Conservation (phyloP, 1,139 yeast species). For the Geotrichum cucujoidarum region DNA sequence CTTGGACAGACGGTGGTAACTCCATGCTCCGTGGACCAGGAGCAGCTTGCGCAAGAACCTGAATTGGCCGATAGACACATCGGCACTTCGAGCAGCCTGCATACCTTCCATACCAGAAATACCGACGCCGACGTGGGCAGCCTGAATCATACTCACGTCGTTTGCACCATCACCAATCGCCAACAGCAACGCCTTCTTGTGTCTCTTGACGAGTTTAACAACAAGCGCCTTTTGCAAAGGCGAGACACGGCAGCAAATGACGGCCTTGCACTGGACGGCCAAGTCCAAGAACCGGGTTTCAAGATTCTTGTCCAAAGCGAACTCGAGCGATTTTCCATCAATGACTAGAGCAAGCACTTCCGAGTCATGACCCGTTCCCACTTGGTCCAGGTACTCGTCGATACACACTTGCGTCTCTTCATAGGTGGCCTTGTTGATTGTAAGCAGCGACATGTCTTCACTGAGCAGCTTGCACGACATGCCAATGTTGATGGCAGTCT, state of each 20-base stretch:
- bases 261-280: conserved; percentile 88
- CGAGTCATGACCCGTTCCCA: conserved; percentile 60
- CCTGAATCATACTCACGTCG: conserved; percentile 98
- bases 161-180: conserved; percentile 99
- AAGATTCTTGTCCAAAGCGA: conserved; percentile 74
- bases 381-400: conserved; percentile 68
- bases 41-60: conserved; percentile 73
- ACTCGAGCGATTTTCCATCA: conserved; percentile 87
- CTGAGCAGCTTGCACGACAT: conserved; percentile 92
- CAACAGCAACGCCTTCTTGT: conserved; percentile 65
- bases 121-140: conserved; percentile 98
- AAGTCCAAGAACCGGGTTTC: conserved; percentile 75
- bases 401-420: conserved; percentile 70
- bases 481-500: conserved; percentile 98
- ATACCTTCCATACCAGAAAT: conserved; percentile 98
- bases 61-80: conserved; percentile 95
- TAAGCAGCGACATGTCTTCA: conserved; percentile 91
- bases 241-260: conserved; percentile 94
- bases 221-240: conserved; percentile 96
- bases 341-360: conserved; percentile 85
- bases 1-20: conserved; percentile 86
- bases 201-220: conserved; percentile 80
- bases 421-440: conserved; percentile 79
- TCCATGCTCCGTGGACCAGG: conserved; percentile 96
- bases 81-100: conserved; percentile 99